Evolutionary conservation across 1,284 basidiomycete genomes (phyloP), one percentile per base, ranked within the genome.

Genomic region (Xanthoconium separans): DNA sequence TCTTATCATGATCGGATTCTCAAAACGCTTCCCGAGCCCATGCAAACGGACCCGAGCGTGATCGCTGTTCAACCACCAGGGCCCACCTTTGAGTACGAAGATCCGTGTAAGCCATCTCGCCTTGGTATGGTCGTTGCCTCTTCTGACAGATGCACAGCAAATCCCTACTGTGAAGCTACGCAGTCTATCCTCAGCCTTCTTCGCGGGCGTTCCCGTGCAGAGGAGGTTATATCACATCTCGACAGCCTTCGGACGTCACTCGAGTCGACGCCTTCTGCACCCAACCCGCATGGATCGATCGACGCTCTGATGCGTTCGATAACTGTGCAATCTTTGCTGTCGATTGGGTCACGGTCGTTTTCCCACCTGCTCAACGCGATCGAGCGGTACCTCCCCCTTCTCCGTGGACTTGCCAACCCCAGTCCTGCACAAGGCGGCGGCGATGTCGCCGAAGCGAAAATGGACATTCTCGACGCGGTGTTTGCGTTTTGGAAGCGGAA

Each of bases 291-390:
- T 53, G 58, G 75, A 40, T 82, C 85, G 47, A 79, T 93, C 18
- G 88, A 91, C 59, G 68, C 78, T 3, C 72, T 88, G 44, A 77
- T 90, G 42, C 84, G 91, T 36, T 86, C 89, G 44, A 87, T 98
- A 61, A 82, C 90, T n/a, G 80, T 94, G 44, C 95, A 98, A 66
- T 91, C 89, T 12, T 80, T 99, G 2, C 81, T 98, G 8, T 85
- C 91, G 65, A 91, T 98, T 52, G 97, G 97, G 47, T 87, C 91
- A 11, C 87, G 96, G 18, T 98, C 95, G 2, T 98, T 99, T 77
- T 98, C 95, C 0, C 97, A 99, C 71, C 89, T 98, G 65, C 83
- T 99, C 59, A 99, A 99, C 70, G 95, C 95, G 8, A 93, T 98
- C 58, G 97, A 99, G 71, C 87, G 93, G 7, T 99, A 99, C 72